Conservation (phyloP, 2,329 filamentous ascomycete species). For the Tricladium varicosporioides region DNA sequence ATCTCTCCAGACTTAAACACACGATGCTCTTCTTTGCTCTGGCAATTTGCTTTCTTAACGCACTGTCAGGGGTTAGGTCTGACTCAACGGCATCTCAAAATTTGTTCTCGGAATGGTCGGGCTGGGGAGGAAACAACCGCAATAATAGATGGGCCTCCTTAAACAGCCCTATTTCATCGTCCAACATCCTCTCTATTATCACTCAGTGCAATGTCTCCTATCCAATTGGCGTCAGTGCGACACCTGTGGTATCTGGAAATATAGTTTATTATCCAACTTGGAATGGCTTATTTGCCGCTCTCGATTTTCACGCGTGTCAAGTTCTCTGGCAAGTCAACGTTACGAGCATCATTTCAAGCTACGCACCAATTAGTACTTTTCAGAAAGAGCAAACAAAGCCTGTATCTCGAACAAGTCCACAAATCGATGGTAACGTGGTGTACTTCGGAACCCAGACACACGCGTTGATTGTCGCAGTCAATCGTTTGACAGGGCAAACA, state of each 20-base stretch:
- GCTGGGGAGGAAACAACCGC: conserved; percentile 10
- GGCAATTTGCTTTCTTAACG: background rate
- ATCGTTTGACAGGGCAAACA: conserved; percentile 22
- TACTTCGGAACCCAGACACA: conserved; percentile 31
- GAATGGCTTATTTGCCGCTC: conserved; percentile 33
- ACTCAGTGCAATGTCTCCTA: conserved; percentile 5
- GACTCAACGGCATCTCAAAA: background rate
- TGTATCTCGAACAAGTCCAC: conserved; percentile 14
- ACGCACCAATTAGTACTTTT: conserved; percentile 11
- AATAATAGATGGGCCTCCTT: conserved; percentile 13
- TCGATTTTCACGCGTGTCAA: conserved; percentile 32
- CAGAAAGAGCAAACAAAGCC: background rate
- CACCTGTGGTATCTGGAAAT: conserved; percentile 9
- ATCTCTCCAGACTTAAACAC: background rate
- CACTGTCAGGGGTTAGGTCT: background rate
- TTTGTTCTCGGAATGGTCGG: conserved; percentile 6
- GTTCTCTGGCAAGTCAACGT: conserved; percentile 33
- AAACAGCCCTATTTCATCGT: conserved; percentile 8
- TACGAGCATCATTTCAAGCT: conserved; percentile 26
- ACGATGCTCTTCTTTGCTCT: background rate
- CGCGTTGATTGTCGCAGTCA: conserved; percentile 31
- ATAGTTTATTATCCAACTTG: conserved; percentile 34
- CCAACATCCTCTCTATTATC: conserved; percentile 7
- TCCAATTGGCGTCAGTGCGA: conserved; percentile 13
- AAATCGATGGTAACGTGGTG: conserved; percentile 27